phyloP scores from a whole-genome alignment of 1,139 yeast species.

The Entelexis paramagnoliae region DNA sequence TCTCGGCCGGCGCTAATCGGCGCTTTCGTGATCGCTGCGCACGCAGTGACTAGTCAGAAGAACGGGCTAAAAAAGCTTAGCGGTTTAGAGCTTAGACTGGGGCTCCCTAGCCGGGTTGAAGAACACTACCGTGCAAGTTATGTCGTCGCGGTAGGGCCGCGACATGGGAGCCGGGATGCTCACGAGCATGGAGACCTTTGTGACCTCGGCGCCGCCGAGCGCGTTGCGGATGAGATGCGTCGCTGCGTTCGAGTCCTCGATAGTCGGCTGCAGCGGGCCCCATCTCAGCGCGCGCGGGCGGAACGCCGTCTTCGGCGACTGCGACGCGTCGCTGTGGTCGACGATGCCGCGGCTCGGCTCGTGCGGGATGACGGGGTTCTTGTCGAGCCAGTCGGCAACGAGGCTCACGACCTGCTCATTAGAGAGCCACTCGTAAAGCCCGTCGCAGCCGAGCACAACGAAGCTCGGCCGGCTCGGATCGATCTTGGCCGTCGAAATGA shows the following conservation, averaged over 20 bases:
- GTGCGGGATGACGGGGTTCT: conserved; percentile 53
- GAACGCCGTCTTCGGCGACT: conserved; percentile 35
- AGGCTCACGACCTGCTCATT: conserved; percentile 92
- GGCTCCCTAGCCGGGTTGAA: conserved; percentile 34
- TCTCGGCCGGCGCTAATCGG: too few species aligned
- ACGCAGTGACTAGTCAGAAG: too few species aligned
- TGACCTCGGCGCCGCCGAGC: conserved; percentile 79
- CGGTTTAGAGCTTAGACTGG: neutral
- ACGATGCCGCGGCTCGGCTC: conserved; percentile 25
- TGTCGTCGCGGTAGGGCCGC: conserved; percentile 89
- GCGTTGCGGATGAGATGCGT: conserved; percentile 93
- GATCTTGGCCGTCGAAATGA: conserved; percentile 69
- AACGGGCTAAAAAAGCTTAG: too few species aligned
- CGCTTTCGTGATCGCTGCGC: too few species aligned
- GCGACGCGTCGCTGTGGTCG: conserved; percentile 35
- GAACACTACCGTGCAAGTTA: conserved; percentile 94
- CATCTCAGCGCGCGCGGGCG: conserved; percentile 40
- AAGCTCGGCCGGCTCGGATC: conserved; percentile 67
- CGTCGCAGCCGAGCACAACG: conserved; percentile 92
- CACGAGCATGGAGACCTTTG: conserved; percentile 75
- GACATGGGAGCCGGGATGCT: conserved; percentile 88
- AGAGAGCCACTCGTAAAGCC: conserved; percentile 80
- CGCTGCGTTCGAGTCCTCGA: conserved; percentile 76
- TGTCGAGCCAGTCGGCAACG: conserved; percentile 78
- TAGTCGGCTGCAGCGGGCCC: conserved; percentile 30